A percentile compares a stretch with the other conserved stretches of the same genome.
These are phyloP conservation scores for Penicillium sp. DNA, from an alignment of 2,329 filamentous ascomycete species.

Conservation along the genomic window DNA sequence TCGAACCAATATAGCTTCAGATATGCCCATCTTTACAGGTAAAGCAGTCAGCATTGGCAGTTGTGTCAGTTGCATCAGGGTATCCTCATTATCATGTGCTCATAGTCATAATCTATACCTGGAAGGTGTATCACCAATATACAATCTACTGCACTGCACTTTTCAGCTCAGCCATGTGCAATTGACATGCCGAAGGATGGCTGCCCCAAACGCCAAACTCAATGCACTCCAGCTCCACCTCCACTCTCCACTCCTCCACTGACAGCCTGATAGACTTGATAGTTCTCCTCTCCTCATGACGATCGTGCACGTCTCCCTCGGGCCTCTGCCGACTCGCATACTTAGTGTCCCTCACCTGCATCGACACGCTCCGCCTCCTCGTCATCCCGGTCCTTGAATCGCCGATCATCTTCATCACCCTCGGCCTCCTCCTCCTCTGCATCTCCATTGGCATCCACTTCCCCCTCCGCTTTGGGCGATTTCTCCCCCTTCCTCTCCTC, in stretches of 20 bases:
- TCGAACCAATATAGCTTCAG: too few species aligned
- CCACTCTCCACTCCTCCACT: background rate
- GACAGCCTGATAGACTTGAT: too few species aligned
- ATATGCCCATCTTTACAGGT: background rate
- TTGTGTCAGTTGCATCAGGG: background rate
- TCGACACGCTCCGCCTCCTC: conserved; percentile 9
- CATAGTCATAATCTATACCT: background rate
- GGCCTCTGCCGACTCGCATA: background rate
- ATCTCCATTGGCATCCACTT: background rate
- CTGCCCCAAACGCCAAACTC: conserved; percentile 7
- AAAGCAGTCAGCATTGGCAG: background rate
- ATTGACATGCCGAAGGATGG: background rate
- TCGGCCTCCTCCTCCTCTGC: background rate
- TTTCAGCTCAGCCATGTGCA: background rate
- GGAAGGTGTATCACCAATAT: background rate
- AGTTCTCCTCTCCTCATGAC: background rate
- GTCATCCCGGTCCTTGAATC: conserved; percentile 10
- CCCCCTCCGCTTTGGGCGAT: background rate
- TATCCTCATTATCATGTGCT: background rate
- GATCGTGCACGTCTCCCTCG: background rate
- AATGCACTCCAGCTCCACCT: conserved; percentile 5
- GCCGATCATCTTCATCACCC: conserved; percentile 4
- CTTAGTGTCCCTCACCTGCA: background rate
- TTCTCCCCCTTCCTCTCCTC: conserved; percentile 29
- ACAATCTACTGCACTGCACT: background rate